These are phyloP conservation scores for Floccularia luteovirens DNA, from an alignment of 768 basidiomycete genomes.

Conservation along the genomic window DNA sequence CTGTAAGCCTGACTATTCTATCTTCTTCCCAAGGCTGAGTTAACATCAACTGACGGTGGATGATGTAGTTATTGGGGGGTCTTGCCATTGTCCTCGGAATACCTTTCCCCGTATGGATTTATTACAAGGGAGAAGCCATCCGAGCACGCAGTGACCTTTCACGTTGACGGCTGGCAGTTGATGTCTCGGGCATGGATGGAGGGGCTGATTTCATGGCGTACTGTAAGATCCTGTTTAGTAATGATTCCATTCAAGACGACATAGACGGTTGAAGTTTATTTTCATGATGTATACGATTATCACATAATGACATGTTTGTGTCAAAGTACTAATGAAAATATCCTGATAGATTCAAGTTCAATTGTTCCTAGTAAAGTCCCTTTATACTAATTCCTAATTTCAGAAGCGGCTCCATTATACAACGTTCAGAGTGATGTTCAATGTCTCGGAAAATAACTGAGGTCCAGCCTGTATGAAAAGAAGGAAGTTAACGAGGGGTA, in stretches of 20 bases:
- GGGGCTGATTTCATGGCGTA: background rate
- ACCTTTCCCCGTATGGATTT: conserved; percentile 71
- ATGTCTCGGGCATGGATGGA: too few relatives aligned
- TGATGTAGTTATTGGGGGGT: conserved; percentile 43
- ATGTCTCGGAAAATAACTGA: conserved; percentile 19
- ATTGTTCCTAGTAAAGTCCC: too few relatives aligned
- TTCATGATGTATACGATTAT: too few relatives aligned
- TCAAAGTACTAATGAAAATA: too few relatives aligned
- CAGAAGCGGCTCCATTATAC: too few relatives aligned
- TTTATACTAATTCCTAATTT: too few relatives aligned
- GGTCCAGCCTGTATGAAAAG: conserved; percentile 19
- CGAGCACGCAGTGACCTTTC: conserved; percentile 28
- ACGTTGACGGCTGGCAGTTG: background rate
- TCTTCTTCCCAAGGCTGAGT: too few relatives aligned
- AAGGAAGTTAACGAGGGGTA: too few relatives aligned
- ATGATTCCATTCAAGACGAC: too few relatives aligned
- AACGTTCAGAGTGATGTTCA: conserved; percentile 22
- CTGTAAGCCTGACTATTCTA: conserved; percentile 32
- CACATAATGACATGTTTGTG: too few relatives aligned
- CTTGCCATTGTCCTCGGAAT: conserved; percentile 55
- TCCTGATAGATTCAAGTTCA: too few relatives aligned
- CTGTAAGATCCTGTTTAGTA: background rate
- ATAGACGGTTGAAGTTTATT: too few relatives aligned
- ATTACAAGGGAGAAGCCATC: conserved; percentile 55
- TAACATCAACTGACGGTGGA: background rate